Conservation (phyloP, 768 basidiomycete species). For the Xerocomellus amylosporus region DNA sequence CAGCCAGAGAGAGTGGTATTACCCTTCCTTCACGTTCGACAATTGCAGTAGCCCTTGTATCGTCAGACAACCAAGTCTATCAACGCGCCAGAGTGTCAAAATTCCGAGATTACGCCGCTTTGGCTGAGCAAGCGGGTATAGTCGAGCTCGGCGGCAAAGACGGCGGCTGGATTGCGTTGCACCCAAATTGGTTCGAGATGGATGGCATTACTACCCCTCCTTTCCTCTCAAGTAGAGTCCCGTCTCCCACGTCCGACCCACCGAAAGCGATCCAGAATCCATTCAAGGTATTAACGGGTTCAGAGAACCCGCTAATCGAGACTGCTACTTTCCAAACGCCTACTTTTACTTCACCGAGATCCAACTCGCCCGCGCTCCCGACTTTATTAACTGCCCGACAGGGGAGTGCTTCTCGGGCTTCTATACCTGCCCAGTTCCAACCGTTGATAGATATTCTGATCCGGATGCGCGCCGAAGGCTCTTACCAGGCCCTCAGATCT, state of each 20-base stretch:
- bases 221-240: background rate
- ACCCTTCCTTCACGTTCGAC: constrained; percentile 38
- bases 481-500: constrained; percentile 36
- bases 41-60: constrained; percentile 36
- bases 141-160: constrained; percentile 21
- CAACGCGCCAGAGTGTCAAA: constrained; percentile 23
- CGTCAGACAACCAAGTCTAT: constrained; percentile 27
- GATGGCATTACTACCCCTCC: background rate
- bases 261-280: background rate
- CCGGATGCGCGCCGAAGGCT: constrained; percentile 32
- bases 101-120: constrained; percentile 27
- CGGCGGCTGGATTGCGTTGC: constrained; percentile 28
- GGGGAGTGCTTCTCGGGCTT: background rate
- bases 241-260: constrained; percentile 17
- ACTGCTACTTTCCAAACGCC: background rate
- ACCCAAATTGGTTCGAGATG: constrained; percentile 21
- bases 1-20: constrained; percentile 29
- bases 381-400: background rate
- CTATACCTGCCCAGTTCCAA: constrained; percentile 19
- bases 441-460: constrained; percentile 36
- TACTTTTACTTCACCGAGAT: background rate
- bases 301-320: constrained; percentile 9
- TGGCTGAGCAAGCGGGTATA: constrained; percentile 28
- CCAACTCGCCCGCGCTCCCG: background rate
- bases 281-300: constrained; percentile 2